phyloP scores from a whole-genome alignment of 73 alveolate species.

The Loxodes magnus region DNA sequence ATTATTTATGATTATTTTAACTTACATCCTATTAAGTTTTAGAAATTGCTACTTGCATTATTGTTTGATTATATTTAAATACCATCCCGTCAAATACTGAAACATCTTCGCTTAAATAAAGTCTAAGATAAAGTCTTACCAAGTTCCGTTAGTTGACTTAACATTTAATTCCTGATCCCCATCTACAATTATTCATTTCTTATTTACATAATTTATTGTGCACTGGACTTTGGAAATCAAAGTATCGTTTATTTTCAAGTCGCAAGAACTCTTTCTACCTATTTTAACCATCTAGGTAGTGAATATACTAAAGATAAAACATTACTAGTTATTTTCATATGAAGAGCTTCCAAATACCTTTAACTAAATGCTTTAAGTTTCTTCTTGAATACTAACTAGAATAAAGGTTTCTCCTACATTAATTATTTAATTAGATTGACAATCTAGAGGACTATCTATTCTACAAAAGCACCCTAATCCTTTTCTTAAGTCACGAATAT shows the following conservation, averaged over 20 bases:
- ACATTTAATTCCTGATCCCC: constrained; percentile 45
- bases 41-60: constrained; percentile 33
- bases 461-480: constrained; percentile 59
- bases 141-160: constrained; percentile 74
- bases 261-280: constrained; percentile 64
- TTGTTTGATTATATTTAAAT: constrained; percentile 72
- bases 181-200: constrained; percentile 51
- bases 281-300: constrained; percentile 11
- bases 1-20: too few relatives aligned
- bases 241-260: constrained; percentile 61
- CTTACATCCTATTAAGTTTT: too few relatives aligned
- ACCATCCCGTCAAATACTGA: constrained; percentile 55
- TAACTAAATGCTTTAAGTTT: constrained; percentile 15
- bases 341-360: constrained; percentile 25
- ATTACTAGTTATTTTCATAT: constrained; percentile 16
- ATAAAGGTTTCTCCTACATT: constrained; percentile 62
- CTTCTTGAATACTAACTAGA: constrained; percentile 44
- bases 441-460: constrained; percentile 25
- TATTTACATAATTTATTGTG: constrained; percentile 14
- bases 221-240: constrained; percentile 63
- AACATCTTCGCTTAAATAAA: constrained; percentile 60
- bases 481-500: constrained; percentile 37
- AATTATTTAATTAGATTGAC: constrained; percentile 53
- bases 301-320: neutral
- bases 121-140: too few relatives aligned